Evolutionary conservation across 129 eudicot genomes (phyloP), one percentile per base, ranked within the genome.

Genomic region (Centella asiatica): DNA sequence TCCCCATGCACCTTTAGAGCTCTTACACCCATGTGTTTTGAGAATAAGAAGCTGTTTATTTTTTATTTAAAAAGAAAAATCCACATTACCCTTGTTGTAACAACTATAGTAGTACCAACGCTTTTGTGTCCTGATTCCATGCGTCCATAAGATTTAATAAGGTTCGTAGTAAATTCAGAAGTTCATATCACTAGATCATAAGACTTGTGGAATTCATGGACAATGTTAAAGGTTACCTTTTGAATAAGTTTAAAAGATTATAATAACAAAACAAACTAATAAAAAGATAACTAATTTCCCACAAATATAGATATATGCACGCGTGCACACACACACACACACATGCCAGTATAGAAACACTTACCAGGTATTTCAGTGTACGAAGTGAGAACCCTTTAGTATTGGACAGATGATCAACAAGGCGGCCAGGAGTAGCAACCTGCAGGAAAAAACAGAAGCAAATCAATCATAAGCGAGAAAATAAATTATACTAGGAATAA

Each of bases 391-490:
- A 92, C 0, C 98, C 98, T 68, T 92, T 92, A 7, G 98, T 92
- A 49, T 84, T 92, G 11, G 98, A 67, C 54, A 92, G 84, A 78
- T 92, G 98, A 76, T 92, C 98, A 59, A 84, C 57, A 23, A 92
- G 95, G 37, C 98, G 98, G 14, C 98, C 98, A 75, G 98, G 98
- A n/a, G 98, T 92, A 9, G 94, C 95, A 68, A 87, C 94, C 98
- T 92, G 63, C 64, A 84, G 59, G 22, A 53, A 53, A 8, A 27
- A 14, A 12, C 6, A 53, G 18, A 61, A 18, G 48, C 23, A 24
- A 31, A 12, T 5, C 23, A 64, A 11, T 11, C 25, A 19, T 8
- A 23, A 19, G 29, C 22, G 28, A 33, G 22, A 5, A 4, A 31
- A 27, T 14, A 14, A 54, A 54, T 39, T 5, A 54, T 54, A 54